Base-by-base conservation (phyloP, 2,329 filamentous ascomycete species). In the Biscogniauxia mediterranea region DNA sequence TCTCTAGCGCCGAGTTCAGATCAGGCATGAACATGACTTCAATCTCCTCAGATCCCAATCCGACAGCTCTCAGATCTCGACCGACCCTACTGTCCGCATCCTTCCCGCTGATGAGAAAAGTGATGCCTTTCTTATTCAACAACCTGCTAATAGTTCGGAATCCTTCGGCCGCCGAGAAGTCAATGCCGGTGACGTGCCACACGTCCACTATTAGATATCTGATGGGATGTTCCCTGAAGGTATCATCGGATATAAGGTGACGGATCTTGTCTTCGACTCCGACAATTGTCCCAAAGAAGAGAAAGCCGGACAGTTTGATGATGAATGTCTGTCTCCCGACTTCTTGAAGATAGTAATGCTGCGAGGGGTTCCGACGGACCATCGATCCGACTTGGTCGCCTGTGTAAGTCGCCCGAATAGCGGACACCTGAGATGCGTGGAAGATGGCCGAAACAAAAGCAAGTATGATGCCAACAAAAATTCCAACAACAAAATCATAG, bases 231-330 rank as follows among this genome's bases (percentile, higher is more conserved):
- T 86, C 80, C 25, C 81, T 80, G 72, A 97, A 98, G 2, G 88
- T 85, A 63, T 94, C 88, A 28, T 96, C 92, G 26, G 93, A 89
- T 54, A 98, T 88, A 32, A 98, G 79, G 3, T 83, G 86, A 21
- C 93, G 86, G 63, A 98, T 93, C 65, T 90, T 90, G 64, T 92
- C 90, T 75, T 99, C 95, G 0, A 99, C 94, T 54, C 92, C 92
- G 57, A 97, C 94, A 66, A 99, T 97, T 2, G 93, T 98, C 17
- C 95, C 95, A 68, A 99, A 99, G 81, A 99, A 99, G n/a, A 99
- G 85, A 71, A 94, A 98, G 0, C 95, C 94, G 0, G 91, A 89
- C 17, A 99, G 83, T 75, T 98, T 98, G 70, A 96, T 90, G 55
- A 98, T 88, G 61, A 91, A 90, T 38, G 96, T 95, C 73, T 99